phyloP scores from a whole-genome alignment of 176 grass and related monocot species.

The Dendrocalamus sinicus region DNA sequence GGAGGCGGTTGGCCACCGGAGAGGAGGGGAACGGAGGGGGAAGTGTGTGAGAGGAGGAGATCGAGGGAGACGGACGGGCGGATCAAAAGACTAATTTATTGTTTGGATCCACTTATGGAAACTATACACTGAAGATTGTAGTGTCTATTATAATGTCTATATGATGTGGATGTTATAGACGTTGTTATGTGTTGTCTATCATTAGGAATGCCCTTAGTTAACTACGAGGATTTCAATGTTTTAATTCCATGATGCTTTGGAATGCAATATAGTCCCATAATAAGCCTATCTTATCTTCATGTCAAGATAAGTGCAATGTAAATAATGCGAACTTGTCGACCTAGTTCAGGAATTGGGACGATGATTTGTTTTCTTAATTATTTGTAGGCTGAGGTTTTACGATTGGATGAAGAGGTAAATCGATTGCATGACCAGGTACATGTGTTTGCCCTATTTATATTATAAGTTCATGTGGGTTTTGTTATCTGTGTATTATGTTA shows the following conservation, averaged over 20 bases:
- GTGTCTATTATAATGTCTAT: too few relatives aligned
- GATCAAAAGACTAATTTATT: too few relatives aligned
- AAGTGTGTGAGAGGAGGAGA: too few relatives aligned
- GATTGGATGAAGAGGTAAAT: slow-evolving; percentile 54
- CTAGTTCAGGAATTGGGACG: not conserved
- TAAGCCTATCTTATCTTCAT: too few relatives aligned
- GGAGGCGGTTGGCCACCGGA: too few relatives aligned
- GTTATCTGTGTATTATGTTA: not conserved
- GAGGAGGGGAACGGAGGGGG: too few relatives aligned
- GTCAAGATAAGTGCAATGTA: too few relatives aligned
- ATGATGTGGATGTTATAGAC: too few relatives aligned
- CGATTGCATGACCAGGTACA: slow-evolving; percentile 72
- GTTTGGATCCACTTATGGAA: too few relatives aligned
- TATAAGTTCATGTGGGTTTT: not conserved
- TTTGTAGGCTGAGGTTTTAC: slow-evolving; percentile 53
- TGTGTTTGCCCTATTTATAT: not conserved
- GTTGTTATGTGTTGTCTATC: too few relatives aligned
- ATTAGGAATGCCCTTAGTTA: not conserved
- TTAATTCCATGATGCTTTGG: not conserved
- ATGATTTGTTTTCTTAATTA: not conserved
- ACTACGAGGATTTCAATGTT: not conserved
- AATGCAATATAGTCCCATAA: not conserved
- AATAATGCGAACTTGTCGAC: not conserved
- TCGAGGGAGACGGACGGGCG: too few relatives aligned
- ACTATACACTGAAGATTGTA: too few relatives aligned